Base-by-base conservation (phyloP, 192 early-diverging fungal genomes). In the Umbelopsis isabellina region DNA sequence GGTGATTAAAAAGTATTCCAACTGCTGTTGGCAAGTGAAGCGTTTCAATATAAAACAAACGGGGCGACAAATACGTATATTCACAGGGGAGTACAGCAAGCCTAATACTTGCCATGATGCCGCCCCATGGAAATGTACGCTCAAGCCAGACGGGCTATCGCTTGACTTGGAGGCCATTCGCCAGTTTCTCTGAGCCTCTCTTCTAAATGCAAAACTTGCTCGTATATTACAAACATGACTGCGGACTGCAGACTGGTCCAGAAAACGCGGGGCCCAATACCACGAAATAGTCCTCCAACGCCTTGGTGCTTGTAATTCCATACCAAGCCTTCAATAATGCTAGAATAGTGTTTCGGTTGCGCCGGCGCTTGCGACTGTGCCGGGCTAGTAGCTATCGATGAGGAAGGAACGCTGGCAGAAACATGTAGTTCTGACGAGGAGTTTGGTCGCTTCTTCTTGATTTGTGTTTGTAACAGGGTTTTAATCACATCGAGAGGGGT, bases 201-300 rank as follows among this genome's bases (percentile, higher is more conserved):
- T 64, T 85, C 77, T 9, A 87, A 47, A 46, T 80, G 74, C 5
- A 87, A 58, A 21, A 83, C 86, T 68, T 86, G 83, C 66, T 91
- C 90, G 70, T 88, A 90, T 45, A 91, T 76, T n/a, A 89, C 80
- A 87, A 92, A 92, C 91, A 92, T 90, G 51, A 87, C 69, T 4
- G 85, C 85, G 53, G 81, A 84, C 75, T 92, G 91, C 68, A 85
- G 70, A 45, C 83, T 85, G 23, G 90, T 91, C 89, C 91, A 91
- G 33, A 85, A 83, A 52, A 93, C 91, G 27, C 89, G 75, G 15
- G 91, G 91, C 49, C 91, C 91, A 47, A 86, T 82, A 15, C 93
- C 93, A 51, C 91, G 78, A 80, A 90, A 94, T 22, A 92, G 68
- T 30, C 91, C 93, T 47, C 66, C 72, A 3, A 83, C 55, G 2